Conservation (phyloP, 164 flowering plant genomes). For the Platanus orientalis region DNA sequence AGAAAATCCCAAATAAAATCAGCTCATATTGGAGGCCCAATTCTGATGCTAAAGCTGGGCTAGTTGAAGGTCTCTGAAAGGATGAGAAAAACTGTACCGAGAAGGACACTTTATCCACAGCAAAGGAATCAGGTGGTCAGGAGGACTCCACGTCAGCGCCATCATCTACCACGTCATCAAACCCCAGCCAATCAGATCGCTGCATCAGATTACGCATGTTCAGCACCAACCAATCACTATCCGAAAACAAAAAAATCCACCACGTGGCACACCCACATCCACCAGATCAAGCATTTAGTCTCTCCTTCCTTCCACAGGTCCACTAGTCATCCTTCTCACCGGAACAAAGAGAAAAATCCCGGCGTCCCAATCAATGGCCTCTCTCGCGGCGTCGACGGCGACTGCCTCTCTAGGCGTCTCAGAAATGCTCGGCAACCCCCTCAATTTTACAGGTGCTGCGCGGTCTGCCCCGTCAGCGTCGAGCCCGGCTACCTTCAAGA, state of each 20-base stretch:
- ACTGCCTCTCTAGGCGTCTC: slow-evolving; percentile 62
- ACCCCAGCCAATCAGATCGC: slow-evolving; percentile 31
- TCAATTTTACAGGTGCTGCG: slow-evolving; percentile 36
- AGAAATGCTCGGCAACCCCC: slow-evolving; percentile 68
- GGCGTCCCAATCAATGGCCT: slow-evolving; percentile 43
- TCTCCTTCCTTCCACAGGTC: not conserved
- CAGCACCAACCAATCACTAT: slow-evolving; percentile 33
- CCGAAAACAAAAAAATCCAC: slow-evolving; percentile 21
- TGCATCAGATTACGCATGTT: slow-evolving; percentile 38
- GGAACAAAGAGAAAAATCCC: not conserved
- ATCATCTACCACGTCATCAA: slow-evolving; percentile 41
- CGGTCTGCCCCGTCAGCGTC: slow-evolving; percentile 49
- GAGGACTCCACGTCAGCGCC: slow-evolving; percentile 29
- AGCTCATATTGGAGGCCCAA: no score
- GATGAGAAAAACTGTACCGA: not conserved
- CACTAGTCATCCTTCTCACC: not conserved
- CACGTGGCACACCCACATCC: slow-evolving; percentile 55
- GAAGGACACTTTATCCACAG: not conserved
- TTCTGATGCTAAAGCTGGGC: no score
- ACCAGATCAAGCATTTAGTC: slow-evolving; percentile 54
- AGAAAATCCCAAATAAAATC: no score
- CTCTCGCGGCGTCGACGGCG: slow-evolving; percentile 63
- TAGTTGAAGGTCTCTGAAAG: not conserved
- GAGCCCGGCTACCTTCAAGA: slow-evolving; percentile 47
- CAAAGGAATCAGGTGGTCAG: not conserved